Base-by-base conservation (phyloP, 2,329 filamentous ascomycete genomes). In the Aspergillus fijiensis region DNA sequence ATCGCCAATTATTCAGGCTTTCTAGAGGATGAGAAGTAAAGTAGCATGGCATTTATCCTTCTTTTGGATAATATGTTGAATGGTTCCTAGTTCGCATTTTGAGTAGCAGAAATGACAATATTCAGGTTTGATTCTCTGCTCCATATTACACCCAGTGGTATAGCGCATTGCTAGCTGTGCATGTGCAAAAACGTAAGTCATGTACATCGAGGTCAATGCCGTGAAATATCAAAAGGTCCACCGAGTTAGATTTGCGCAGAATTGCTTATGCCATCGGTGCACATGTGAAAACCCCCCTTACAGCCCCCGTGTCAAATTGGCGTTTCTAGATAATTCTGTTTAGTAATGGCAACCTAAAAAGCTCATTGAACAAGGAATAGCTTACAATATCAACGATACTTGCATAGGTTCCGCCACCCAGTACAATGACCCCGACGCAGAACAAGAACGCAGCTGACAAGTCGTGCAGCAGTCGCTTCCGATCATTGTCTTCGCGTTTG, bases 381-480 rank as follows among this genome's bases (percentile, higher is more conserved):
- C 61, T 62, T 56, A 68, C 66, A 27, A 68, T 42, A 35, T 68
- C 63, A 21, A 55, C 31, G 25, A 68, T 59, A 35, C 62, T 67
- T 23, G 64, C 55, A 35, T 66, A 68, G 7, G 58, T 65, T 12
- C 66, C 66, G 25, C 64, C 62, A 2, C 42, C 61, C 16, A 68
- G 60, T 10, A 67, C 53, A 27, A 60, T 27, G 2, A 68, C 60
- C 2, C 66, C 66, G 14, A 67, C 51, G 11, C 64, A 45, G 23
- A 68, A 68, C 2, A 65, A 59, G 1, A 65, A 39, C 5, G 27
- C 49, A 33, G 65, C 66, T 49, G 29, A 64, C 5, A 68, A 19
- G 2, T 58, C 60, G 51, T 54, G 25, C 45, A 57, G 53, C 19
- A 84, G 49, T 49, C 77, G 80, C n/a, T 82, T 80, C 16, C 42